Base-by-base conservation (phyloP, 331 rosid genomes). In the Arachis monticola region DNA sequence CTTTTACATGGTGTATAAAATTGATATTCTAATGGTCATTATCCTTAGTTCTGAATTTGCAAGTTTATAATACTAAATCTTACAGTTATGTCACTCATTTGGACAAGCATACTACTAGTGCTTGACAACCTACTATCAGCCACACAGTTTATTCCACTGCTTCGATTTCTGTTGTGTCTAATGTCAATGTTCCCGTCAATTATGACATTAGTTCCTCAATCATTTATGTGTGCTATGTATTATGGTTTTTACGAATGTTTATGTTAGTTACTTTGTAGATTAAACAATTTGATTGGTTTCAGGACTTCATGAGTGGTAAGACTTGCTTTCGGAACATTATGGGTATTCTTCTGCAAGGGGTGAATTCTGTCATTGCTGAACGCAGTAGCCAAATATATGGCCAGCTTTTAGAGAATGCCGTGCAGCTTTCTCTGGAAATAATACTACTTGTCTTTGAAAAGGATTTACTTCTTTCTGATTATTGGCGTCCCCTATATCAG, bases 281-380 rank as follows among this genome's bases (percentile, higher is more conserved):
- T 48, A 41, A 61, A 53, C 57, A 13, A 53, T 41, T 56, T 72
- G 48, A 52, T 40, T 11, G 35, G 13, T 83, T 77, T 81, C 89
- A 94, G 99, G 99, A 94, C 77, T 94, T 94, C 85, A 94, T 94
- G 99, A 94, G 97, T 81, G 99, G 97, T 5, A 94, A 92, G 85
- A 82, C 91, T 64, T 88, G 81, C 75, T 90, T 94, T 52, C 89
- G 97, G 69, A 94, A 94, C 83, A 92, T 94, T 68, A 94, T 94
- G 95, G 88, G 93, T 74, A 90, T 94, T 83, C 94, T 94, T 84
- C 87, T 88, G 74, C 92, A 79, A 0, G 99, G 99, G 60, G 99
- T 86, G 73, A 83, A 85, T 86, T 79, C 87, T 62, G 41, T 90
- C 72, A 87, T 94, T 35, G 80, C 91, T 10, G 97, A 92, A 83